Percentiles rank a stretch among this genome's conserved stretches.
Evolutionary conservation across 352 stramenopile species (phyloP).

Genomic region (Globisporangium carolinianum): DNA sequence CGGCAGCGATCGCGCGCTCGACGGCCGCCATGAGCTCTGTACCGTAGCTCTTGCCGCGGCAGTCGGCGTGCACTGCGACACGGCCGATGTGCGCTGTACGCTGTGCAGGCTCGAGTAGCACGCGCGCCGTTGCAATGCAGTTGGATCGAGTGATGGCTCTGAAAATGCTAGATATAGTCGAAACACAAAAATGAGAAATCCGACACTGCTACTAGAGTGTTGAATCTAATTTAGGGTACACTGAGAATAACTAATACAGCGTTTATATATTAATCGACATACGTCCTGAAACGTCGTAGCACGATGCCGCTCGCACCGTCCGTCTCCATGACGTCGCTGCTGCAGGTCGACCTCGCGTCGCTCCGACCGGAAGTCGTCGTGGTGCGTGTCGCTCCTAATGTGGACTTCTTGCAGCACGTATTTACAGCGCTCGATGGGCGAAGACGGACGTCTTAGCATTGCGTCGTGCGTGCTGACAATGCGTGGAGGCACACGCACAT

Average conservation of each 20-base stretch:
- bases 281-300: too few species aligned
- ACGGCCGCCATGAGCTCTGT: neutral
- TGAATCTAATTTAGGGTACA: too few species aligned
- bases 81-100: neutral
- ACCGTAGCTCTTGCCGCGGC: neutral
- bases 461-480: too few species aligned
- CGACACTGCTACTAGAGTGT: too few species aligned
- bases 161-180: too few species aligned
- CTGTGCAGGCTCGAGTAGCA: neutral
- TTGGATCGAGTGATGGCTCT: too few species aligned
- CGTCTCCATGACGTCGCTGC: slow-evolving; percentile 22
- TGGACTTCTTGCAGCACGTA: neutral
- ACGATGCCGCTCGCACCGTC: slow-evolving; percentile 10
- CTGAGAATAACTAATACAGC: too few species aligned
- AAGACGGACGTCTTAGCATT: too few species aligned
- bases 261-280: too few species aligned
- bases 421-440: neutral
- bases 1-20: neutral
- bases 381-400: slow-evolving; percentile 3
- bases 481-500: neutral
- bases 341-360: slow-evolving; percentile 20
- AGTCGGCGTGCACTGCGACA: neutral
- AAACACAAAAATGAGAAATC: too few species aligned
- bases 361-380: slow-evolving; percentile 18
- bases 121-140: neutral